Evolutionary conservation across 2,329 filamentous ascomycete species (phyloP).

Genomic region (Aspergillus sp.): DNA sequence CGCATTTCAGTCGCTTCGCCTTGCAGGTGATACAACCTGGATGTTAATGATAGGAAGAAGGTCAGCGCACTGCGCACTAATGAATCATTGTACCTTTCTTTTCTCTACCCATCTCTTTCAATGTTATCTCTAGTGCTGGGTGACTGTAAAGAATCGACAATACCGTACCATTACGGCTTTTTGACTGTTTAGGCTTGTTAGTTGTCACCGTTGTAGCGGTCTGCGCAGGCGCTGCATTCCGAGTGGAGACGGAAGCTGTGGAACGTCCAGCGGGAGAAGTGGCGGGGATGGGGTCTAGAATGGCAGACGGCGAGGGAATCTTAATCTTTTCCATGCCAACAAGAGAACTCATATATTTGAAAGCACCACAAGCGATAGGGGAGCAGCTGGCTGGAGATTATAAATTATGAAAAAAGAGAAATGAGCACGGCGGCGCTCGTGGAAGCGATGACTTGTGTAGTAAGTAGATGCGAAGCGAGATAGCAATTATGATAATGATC

Average conservation of each 20-base stretch:
- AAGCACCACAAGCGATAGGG: background rate
- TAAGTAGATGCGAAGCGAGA: background rate
- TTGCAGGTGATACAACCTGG: slow-evolving; percentile 73
- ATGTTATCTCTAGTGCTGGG: slow-evolving; percentile 1
- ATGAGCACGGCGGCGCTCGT: background rate
- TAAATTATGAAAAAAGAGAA: background rate
- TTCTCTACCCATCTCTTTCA: slow-evolving; percentile 8
- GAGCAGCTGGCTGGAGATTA: background rate
- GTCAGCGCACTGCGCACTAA: slow-evolving; percentile 29
- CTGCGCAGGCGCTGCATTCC: slow-evolving; percentile 18
- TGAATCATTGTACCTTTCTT: slow-evolving; percentile 7
- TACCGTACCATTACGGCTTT: slow-evolving; percentile 70
- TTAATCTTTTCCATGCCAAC: slow-evolving; percentile 58
- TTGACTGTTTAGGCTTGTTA: slow-evolving; percentile 68
- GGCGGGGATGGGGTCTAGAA: slow-evolving; percentile 43
- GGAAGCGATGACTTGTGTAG: background rate
- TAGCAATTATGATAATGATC: background rate
- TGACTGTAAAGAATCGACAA: slow-evolving; percentile 15
- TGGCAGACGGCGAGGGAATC: slow-evolving; percentile 59
- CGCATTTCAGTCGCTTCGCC: slow-evolving; percentile 70
- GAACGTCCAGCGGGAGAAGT: slow-evolving; percentile 24
- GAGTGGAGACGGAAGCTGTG: slow-evolving; percentile 30
- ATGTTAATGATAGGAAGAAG: slow-evolving; percentile 21
- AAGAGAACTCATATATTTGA: slow-evolving; percentile 16
- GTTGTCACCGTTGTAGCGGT: slow-evolving; percentile 10